Conservation (phyloP, 805 yeast species). For the Blastobotrys peoriensis region DNA sequence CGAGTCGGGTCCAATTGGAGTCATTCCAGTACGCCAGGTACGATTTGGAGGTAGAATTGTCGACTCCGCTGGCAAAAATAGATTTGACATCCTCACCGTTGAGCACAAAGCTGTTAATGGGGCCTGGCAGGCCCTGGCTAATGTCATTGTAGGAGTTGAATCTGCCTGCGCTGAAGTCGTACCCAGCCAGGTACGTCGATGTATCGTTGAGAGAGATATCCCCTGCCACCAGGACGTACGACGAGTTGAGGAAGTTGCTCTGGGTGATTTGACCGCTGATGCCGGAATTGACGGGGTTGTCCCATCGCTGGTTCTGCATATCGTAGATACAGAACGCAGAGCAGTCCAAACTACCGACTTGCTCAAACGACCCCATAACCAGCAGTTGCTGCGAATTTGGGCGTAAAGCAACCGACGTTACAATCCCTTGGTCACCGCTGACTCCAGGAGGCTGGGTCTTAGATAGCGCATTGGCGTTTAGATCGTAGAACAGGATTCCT, state of each 20-base stretch:
- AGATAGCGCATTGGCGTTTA: slow-evolving; percentile 38
- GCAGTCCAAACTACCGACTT: slow-evolving; percentile 55
- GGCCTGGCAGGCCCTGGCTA: slow-evolving; percentile 21
- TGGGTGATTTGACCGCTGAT: slow-evolving; percentile 50
- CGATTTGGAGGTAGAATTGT: slow-evolving; percentile 24
- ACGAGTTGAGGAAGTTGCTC: slow-evolving; percentile 42
- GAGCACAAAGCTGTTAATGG: slow-evolving; percentile 27
- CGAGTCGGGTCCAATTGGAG: slow-evolving; percentile 42
- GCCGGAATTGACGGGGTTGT: slow-evolving; percentile 32
- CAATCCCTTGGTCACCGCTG: slow-evolving; percentile 36
- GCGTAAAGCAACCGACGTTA: slow-evolving; percentile 37
- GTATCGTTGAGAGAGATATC: slow-evolving; percentile 40
- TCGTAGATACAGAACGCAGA: slow-evolving; percentile 62
- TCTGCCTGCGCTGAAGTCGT: slow-evolving; percentile 42
- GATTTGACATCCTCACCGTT: slow-evolving; percentile 34
- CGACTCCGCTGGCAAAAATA: slow-evolving; percentile 38
- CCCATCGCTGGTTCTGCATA: slow-evolving; percentile 49
- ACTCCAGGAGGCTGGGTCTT: slow-evolving; percentile 44
- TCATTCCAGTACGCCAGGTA: slow-evolving; percentile 43
- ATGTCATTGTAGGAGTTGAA: slow-evolving; percentile 21
- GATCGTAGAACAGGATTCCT: slow-evolving; percentile 51
- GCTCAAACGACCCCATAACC: slow-evolving; percentile 68
- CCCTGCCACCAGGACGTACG: slow-evolving; percentile 46
- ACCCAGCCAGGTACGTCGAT: slow-evolving; percentile 42
- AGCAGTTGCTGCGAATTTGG: slow-evolving; percentile 41